Evolutionary conservation across 2,329 filamentous ascomycete genomes (phyloP).

Genomic region (Cercospora sesami): DNA sequence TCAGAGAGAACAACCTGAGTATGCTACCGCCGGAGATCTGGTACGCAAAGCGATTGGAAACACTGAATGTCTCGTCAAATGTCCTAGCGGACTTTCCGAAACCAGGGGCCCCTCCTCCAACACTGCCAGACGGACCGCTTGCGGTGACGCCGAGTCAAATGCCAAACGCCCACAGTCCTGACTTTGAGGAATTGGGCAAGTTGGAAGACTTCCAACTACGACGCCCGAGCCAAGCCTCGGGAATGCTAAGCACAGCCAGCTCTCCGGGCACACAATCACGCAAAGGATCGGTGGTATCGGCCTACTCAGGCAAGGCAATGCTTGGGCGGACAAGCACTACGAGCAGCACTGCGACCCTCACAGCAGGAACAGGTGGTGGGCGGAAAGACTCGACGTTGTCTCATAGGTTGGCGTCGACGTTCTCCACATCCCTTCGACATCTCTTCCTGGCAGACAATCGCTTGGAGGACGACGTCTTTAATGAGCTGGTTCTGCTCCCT

Average conservation of each 20-base stretch:
- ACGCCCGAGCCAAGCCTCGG: conserved; percentile 80
- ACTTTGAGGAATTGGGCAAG: conserved; percentile 73
- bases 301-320: conserved; percentile 64
- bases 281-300: conserved; percentile 81
- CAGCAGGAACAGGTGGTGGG: conserved; percentile 58
- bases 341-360: conserved; percentile 54
- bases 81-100: conserved; percentile 89
- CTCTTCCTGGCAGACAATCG: conserved; percentile 91
- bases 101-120: conserved; percentile 63
- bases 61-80: conserved; percentile 92
- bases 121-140: conserved; percentile 40
- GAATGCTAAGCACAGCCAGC: conserved; percentile 63
- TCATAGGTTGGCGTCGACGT: conserved; percentile 77
- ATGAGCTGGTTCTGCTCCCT: conserved; percentile 77
- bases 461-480: conserved; percentile 91
- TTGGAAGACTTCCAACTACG: conserved; percentile 64
- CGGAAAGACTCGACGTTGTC: conserved; percentile 90
- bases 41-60: conserved; percentile 88
- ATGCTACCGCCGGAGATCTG: conserved; percentile 91
- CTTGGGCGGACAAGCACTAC: conserved; percentile 74
- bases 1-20: conserved; percentile 90
- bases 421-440: conserved; percentile 80
- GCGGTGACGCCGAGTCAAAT: conserved; percentile 45
- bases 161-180: conserved; percentile 58
- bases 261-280: conserved; percentile 49